A percentile compares a stretch with the other conserved stretches of the same genome.
Conservation (phyloP, 1,139 yeast species). For the Candida freyschussii region DNA sequence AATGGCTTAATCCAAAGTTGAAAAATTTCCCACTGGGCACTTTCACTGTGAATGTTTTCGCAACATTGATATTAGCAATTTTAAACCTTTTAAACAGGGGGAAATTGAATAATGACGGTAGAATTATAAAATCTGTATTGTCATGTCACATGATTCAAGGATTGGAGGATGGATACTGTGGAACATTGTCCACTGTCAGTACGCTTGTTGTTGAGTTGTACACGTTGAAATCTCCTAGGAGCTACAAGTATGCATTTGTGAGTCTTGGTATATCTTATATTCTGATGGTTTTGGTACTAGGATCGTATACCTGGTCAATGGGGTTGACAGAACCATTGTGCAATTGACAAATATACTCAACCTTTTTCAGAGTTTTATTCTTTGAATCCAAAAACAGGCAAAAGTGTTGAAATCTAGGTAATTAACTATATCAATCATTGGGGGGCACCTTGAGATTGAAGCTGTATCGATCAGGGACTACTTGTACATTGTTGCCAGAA, state of each 20-base stretch:
- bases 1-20: slow-evolving; percentile 38
- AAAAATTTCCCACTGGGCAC: slow-evolving; percentile 69
- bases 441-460: too few relatives aligned
- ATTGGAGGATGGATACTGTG: slow-evolving; percentile 69
- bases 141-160: slow-evolving; percentile 55
- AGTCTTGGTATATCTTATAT: slow-evolving; percentile 39
- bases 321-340: slow-evolving; percentile 32
- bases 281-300: slow-evolving; percentile 43
- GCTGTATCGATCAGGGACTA: too few relatives aligned
- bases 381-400: background rate
- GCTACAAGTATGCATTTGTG: slow-evolving; percentile 36
- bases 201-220: slow-evolving; percentile 69
- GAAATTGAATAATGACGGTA: slow-evolving; percentile 17
- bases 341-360: slow-evolving; percentile 11
- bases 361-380: too few relatives aligned
- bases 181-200: slow-evolving; percentile 70
- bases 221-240: slow-evolving; percentile 29
- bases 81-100: slow-evolving; percentile 50
- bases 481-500: too few relatives aligned
- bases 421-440: background rate
- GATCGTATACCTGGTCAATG: slow-evolving; percentile 48
- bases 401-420: background rate
- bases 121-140: slow-evolving; percentile 33
- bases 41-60: slow-evolving; percentile 58
- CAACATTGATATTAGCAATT: slow-evolving; percentile 53